Evolutionary conservation across 257 asterid species (phyloP), one percentile per base, ranked within the genome.

Genomic region (Voacanga thouarsii): DNA sequence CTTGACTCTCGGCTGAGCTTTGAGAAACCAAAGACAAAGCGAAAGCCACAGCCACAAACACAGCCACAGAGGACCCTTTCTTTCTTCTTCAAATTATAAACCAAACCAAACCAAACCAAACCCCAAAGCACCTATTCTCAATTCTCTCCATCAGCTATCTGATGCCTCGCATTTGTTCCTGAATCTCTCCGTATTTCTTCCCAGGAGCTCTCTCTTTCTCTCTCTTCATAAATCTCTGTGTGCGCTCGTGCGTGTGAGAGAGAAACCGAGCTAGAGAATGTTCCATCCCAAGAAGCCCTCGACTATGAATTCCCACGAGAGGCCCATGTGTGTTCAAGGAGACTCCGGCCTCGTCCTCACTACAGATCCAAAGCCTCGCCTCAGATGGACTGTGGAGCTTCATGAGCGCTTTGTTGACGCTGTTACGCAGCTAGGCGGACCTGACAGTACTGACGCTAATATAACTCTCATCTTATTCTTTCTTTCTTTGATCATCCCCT

Each of bases 281-380:
- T 85, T 85, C 89, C 84, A 83, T 49, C 55, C 80, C 3, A 85
- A 85, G 87, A 83, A 85, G 70, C 82, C 86, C 56, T 57, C 85
- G 23, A 59, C 74, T 50, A 81, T 85, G 87, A 85, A 60, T 77
- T 72, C 84, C 11, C 87, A 76, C 14, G 86, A 83, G 57, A 81
- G 87, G 59, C 80, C 85, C 33, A 83, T 83, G 85, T 86, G 89
- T 76, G 89, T 81, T 50, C 89, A 86, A 77, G 87, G 89, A 16
- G 98, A 93, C 87, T 93, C 98, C 0, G 97, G 96, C 19, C 97
- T 93, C 69, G 98, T 93, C 49, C 96, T 93, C 76, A 93, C 98
- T 16, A 93, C 98, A 8, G 98, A 93, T 78, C 98, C 98, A 0
- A 93, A 93, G 71, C 98, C 98, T 18, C 94, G 98, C 5, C 98